Conservation (phyloP, 441 rosid species). For the Rhodomyrtus psidioides region DNA sequence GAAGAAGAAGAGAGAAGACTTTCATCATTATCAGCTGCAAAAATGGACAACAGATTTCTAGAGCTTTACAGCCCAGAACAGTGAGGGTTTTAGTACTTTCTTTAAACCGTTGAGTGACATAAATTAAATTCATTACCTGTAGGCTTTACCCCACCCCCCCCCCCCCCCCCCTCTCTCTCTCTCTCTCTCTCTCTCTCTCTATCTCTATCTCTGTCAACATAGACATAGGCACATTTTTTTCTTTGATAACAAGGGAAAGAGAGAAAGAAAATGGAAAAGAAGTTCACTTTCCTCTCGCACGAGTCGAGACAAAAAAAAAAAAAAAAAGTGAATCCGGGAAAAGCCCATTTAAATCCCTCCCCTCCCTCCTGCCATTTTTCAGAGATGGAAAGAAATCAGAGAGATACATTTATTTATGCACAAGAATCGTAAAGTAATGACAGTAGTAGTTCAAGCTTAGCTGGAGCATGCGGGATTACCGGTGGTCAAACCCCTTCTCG, state of each 20-base stretch:
- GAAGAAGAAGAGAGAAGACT: not conserved
- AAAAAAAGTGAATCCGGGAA: not conserved
- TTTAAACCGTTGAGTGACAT: not conserved
- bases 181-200: not conserved
- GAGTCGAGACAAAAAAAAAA: not conserved
- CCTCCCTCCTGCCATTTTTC: not conserved
- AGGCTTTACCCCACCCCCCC: no score
- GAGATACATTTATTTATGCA: not conserved
- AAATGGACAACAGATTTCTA: not conserved
- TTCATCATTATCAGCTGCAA: not conserved
- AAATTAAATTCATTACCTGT: not conserved
- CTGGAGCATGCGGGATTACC: conserved; percentile 1
- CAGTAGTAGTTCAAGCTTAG: not conserved
- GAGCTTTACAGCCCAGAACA: not conserved
- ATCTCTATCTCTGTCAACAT: not conserved
- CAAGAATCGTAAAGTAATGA: not conserved
- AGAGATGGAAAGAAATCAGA: not conserved
- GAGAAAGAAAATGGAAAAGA: not conserved
- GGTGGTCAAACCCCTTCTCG: conserved; percentile 4
- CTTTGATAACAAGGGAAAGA: not conserved
- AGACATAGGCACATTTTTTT: not conserved
- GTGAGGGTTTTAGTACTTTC: not conserved
- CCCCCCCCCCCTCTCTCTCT: no score
- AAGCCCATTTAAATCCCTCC: not conserved
- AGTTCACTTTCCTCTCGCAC: not conserved